Percentiles rank a stretch among this genome's conserved stretches.
Evolutionary conservation across 345 rosid species (phyloP).

Genomic region (Triadica sebifera): DNA sequence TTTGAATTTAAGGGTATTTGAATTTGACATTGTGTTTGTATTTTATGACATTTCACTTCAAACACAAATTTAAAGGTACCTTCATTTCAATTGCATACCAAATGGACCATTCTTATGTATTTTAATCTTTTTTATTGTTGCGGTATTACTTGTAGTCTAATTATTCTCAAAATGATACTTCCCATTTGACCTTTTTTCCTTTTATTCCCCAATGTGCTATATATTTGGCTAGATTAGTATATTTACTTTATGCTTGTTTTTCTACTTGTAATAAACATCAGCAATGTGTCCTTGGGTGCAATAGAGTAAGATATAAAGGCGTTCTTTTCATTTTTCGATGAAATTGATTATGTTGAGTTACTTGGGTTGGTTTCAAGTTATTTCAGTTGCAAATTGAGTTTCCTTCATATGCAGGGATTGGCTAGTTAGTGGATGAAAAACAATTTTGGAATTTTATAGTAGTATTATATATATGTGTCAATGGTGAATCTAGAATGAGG

Average conservation of each 20-base stretch:
- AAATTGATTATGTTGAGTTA: conserved; percentile 59
- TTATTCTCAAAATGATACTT: not conserved
- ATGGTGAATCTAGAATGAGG: not conserved
- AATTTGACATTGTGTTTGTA: not conserved
- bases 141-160: not conserved
- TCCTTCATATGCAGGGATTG: not conserved
- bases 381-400: not conserved
- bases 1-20: not conserved
- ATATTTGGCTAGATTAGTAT: not conserved
- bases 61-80: not conserved
- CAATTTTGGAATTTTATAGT: not conserved
- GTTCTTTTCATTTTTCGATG: conserved; percentile 89
- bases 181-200: not conserved
- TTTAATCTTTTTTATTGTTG: not conserved
- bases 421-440: not conserved
- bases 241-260: not conserved
- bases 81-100: not conserved
- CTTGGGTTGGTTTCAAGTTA: conserved; percentile 37
- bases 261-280: conserved; percentile 30
- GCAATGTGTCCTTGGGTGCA: conserved; percentile 67
- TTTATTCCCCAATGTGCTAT: not conserved
- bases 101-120: not conserved
- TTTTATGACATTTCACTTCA: not conserved
- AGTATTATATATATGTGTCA: not conserved
- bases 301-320: conserved; percentile 72